Conservation (phyloP, 768 basidiomycete species). For the Termitomyces sp. region DNA sequence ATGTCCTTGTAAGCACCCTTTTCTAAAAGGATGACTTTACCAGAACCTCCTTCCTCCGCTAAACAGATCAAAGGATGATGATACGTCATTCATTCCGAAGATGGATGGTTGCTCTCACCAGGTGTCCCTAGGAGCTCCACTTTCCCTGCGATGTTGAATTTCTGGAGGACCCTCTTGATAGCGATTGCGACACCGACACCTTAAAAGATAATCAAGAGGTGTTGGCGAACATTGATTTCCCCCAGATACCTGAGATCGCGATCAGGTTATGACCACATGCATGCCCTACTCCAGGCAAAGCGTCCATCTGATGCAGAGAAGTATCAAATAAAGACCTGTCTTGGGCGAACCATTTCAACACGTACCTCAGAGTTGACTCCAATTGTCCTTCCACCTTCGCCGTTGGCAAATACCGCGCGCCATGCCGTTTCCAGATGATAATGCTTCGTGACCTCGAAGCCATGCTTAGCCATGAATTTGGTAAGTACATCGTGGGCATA, state of each 20-base stretch:
- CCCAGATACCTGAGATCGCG: conserved; percentile 48
- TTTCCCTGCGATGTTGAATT: conserved; percentile 62
- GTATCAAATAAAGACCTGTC: not conserved
- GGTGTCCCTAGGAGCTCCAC: conserved; percentile 77
- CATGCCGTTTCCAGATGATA: conserved; percentile 72
- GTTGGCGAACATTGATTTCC: not conserved
- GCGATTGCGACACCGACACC: conserved; percentile 73
- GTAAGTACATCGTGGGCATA: conserved; percentile 72
- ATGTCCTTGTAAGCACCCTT: conserved; percentile 73
- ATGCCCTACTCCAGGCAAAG: conserved; percentile 58
- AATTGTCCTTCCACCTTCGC: conserved; percentile 63
- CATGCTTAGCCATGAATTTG: conserved; percentile 60
- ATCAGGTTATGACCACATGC: conserved; percentile 86
- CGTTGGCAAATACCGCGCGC: conserved; percentile 64
- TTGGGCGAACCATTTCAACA: conserved; percentile 1
- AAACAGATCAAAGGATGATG: not conserved
- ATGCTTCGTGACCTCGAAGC: conserved; percentile 60
- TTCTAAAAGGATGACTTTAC: conserved; percentile 68
- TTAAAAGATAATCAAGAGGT: conserved; percentile 10
- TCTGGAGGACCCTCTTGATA: conserved; percentile 58
- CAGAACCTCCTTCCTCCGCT: conserved; percentile 80
- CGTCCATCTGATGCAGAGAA: conserved; percentile 48
- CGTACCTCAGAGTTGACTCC: conserved; percentile 78
- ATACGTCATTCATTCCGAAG: not conserved
- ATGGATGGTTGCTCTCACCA: conserved; percentile 35